Evolutionary conservation across 768 basidiomycete genomes (phyloP).

Genomic region (Agaricus sinodeliciosus): DNA sequence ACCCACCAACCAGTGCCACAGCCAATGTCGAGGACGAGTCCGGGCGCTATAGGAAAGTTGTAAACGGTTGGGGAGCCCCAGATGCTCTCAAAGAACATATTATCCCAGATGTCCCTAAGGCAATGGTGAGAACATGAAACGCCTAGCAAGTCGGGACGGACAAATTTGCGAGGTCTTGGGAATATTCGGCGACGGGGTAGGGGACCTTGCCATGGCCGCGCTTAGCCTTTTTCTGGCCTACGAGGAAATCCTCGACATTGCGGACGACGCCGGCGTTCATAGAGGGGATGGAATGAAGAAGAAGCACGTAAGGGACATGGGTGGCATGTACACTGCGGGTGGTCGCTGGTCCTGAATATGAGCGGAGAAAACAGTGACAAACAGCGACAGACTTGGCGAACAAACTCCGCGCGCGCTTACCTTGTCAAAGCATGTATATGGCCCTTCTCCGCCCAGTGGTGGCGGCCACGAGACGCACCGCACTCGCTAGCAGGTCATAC

Average conservation of each 20-base stretch:
- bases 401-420: background rate
- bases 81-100: conserved; percentile 51
- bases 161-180: conserved; percentile 47
- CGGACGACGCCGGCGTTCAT: conserved; percentile 24
- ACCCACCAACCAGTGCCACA: conserved; percentile 71
- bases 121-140: background rate
- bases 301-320: conserved; percentile 7
- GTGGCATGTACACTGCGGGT: background rate
- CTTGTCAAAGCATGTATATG: conserved; percentile 12
- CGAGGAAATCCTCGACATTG: conserved; percentile 40
- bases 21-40: conserved; percentile 57
- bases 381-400: background rate
- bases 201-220: conserved; percentile 45
- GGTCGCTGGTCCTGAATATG: background rate
- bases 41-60: conserved; percentile 44
- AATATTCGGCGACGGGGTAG: conserved; percentile 44
- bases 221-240: conserved; percentile 29
- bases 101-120: conserved; percentile 66
- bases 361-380: background rate
- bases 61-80: conserved; percentile 46
- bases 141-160: conserved; percentile 24
- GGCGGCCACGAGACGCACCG: conserved; percentile 17
- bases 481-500: conserved; percentile 21
- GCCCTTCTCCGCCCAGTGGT: conserved; percentile 33
- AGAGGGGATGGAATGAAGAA: conserved; percentile 12